These are phyloP conservation scores for Chlorella ohadii DNA, from an alignment of 139 green algal genomes.

Conservation along the genomic window DNA sequence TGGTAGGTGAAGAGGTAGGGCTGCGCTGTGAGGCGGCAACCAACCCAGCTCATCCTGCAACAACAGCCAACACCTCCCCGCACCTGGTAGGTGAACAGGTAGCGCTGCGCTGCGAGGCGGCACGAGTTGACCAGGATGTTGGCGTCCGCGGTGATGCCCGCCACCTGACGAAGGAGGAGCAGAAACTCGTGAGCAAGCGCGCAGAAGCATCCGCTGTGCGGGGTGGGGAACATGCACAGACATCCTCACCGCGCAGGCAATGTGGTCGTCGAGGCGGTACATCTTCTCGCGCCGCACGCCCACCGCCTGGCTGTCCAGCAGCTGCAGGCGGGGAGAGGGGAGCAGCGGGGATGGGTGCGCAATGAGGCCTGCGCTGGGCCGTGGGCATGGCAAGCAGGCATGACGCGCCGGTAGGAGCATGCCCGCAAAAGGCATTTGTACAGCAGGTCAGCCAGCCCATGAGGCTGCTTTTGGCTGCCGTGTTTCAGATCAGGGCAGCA, in stretches of 20 bases:
- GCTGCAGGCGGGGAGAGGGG: slow-evolving; percentile 56
- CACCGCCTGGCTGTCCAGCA: slow-evolving; percentile 91
- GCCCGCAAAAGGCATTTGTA: too few species aligned
- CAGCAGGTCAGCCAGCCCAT: too few species aligned
- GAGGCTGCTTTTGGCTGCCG: too few species aligned
- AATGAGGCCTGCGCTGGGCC: not conserved
- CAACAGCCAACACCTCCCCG: not conserved
- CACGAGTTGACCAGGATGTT: slow-evolving; percentile 99
- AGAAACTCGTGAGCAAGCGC: too few species aligned
- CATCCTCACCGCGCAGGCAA: slow-evolving; percentile 82
- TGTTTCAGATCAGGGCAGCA: too few species aligned
- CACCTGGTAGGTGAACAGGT: slow-evolving; percentile 88
- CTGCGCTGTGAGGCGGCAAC: slow-evolving; percentile 87
- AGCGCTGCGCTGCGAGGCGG: slow-evolving; percentile 87
- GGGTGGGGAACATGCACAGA: too few species aligned
- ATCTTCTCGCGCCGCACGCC: slow-evolving; percentile 97
- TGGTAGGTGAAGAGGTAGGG: slow-evolving; percentile 92
- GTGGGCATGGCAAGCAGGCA: not conserved
- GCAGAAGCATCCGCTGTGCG: too few species aligned
- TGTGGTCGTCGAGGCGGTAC: slow-evolving; percentile 98
- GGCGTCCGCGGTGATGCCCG: slow-evolving; percentile 97
- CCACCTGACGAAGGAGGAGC: slow-evolving; percentile 52
- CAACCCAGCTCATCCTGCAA: too few species aligned
- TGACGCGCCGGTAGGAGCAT: too few species aligned
- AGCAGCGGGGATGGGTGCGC: not conserved